Base-by-base conservation (phyloP, 495 filamentous ascomycete genomes). In the Schizothecium vesticola region DNA sequence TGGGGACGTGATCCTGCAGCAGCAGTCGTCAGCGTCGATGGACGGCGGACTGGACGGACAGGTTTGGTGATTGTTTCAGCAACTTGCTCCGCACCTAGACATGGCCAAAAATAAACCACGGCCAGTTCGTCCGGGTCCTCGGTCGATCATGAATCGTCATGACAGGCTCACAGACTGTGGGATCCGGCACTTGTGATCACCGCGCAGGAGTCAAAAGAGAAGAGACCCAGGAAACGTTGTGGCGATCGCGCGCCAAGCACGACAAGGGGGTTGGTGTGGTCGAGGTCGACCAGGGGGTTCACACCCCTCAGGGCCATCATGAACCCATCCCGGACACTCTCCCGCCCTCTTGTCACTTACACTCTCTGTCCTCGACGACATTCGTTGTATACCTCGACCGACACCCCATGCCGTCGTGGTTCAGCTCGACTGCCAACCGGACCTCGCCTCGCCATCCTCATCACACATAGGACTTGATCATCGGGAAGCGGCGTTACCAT, bases 401-500 rank as follows among this genome's bases (percentile, higher is more conserved):
- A 51, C 5, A 8, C 19, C 7, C 43, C 43, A 51, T 51, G 16
- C 43, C 19, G 5, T 43, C 33, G 16, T 43, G 13, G 13, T 43
- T 43, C 9, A 1, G 16, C 25, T 23, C 7, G 59, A n/a, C 25
- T 28, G 16, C 24, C 58, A 28, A 23, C 58, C 7, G 13, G 13
- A 13, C 26, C 16, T 29, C 59, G 19, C 28, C n/a, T 31, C 28
- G n/a, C 22, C 28, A 31, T 26, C 59, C 1, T 23, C 59, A 19
- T n/a, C 24, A 6, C 25, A 60, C 59, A 10, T 19, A 23, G n/a
- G 16, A n/a, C n/a, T 22, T 26, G 61, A 31, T 12, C 26, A 21
- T 21, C 25, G 19, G 2, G 8, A 22, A 31, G 43, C 2, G 12
- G n/a, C 16, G 25, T 16, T 3, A 12, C 57, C 61, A 92, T 92